phyloP scores from a whole-genome alignment of 805 yeast species.

The Yarrowia hollandica region DNA sequence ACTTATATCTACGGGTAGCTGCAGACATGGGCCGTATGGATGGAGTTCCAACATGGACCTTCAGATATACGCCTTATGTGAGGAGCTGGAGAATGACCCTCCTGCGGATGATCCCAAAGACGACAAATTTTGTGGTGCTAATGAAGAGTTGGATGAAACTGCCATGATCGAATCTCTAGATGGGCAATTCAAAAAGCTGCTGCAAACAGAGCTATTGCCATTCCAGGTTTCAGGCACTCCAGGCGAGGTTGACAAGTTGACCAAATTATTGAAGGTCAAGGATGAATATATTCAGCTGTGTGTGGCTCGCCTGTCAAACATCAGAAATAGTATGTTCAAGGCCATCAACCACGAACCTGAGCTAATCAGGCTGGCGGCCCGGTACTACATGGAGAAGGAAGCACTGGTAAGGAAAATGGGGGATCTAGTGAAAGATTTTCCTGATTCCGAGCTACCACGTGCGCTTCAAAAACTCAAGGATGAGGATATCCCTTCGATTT shows the following conservation, averaged over 20 bases:
- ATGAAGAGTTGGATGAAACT: neutral
- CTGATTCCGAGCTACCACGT: neutral
- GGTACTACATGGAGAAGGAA: constrained; percentile 10
- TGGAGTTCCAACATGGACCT: no score
- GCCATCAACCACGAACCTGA: constrained; percentile 8
- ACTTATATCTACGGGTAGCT: neutral
- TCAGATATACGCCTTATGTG: neutral
- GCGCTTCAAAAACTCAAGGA: neutral
- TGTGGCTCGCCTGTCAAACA: neutral
- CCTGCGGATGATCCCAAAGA: neutral
- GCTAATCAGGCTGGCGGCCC: neutral
- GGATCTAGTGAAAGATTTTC: neutral
- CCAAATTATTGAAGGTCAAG: neutral
- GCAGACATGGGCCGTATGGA: neutral
- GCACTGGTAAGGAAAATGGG: neutral
- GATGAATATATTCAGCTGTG: neutral
- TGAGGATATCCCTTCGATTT: neutral
- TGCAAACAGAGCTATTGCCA: neutral
- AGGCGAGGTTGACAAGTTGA: neutral
- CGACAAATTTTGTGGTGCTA: neutral
- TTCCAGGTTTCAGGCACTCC: neutral
- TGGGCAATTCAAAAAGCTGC: neutral
- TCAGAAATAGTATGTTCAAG: neutral
- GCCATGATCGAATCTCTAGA: neutral
- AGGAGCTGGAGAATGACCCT: neutral